Base-by-base conservation (phyloP, 768 basidiomycete genomes). In the Inosperma sp. region DNA sequence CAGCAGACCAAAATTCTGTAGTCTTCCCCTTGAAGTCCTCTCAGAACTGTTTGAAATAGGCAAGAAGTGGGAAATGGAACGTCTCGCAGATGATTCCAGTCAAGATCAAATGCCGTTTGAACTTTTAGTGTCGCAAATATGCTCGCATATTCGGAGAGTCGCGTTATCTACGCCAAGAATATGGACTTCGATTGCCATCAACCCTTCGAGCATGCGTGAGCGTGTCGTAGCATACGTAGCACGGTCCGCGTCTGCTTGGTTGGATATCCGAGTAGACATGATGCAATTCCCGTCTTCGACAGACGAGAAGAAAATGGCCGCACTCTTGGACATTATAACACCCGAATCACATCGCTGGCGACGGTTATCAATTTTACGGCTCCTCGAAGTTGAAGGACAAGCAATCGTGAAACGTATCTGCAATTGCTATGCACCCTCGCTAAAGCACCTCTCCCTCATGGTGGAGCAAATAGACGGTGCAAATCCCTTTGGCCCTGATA, bases 401-500 rank as follows among this genome's bases (percentile, higher is more conserved):
- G 63, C 66, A 12, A 43, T 71, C 13, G 59, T 74, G 17, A 55
- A 58, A 7, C 59, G 59, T 17, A 56, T 75, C 29, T 66, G 62
- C 49, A 49, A 66, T 21, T 33, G 55, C 5, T 25, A 55, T 14
- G 68, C 68, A 4, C 73, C 72, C 1, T 35, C 35, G 1, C 64
- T 79, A 21, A 65, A 72, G 46, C 58, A 69, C 17, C 59, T 79
- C n/a, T 72, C 69, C 5, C 56, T 77, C 14, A 60, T 63, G 35
- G 61, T 75, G 29, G 59, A 69, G 16, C 64, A 66, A 29, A 57
- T 65, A 3, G 66, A 68, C 37, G 41, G 55, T 14, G 42, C 53
- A 6, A 50, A 59, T 30, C 35, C 36, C n/a, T 47, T 25, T 23
- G 33, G 50, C 7, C 45, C 62, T 9, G 55, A 61, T 35, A 41